Percentiles rank a stretch among this genome's conserved stretches.
Evolutionary conservation across 2,329 filamentous ascomycete genomes (phyloP).

Genomic region (Calonectria montana): DNA sequence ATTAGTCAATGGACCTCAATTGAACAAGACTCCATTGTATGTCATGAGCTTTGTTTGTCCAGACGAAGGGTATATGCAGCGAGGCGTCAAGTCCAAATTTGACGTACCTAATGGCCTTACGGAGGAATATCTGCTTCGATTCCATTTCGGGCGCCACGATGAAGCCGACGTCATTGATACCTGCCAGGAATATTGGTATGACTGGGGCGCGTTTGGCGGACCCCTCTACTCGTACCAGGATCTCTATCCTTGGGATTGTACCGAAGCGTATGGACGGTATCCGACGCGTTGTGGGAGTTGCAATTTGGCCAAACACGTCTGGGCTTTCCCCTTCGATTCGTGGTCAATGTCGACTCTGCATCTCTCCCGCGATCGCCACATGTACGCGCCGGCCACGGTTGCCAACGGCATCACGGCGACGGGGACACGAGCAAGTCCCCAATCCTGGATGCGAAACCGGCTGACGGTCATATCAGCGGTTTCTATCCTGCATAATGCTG

Average conservation of each 20-base stretch:
- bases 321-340: background rate
- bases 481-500: background rate
- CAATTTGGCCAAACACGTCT: background rate
- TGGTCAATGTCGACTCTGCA: background rate
- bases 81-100: background rate
- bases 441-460: background rate
- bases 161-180: conserved; percentile 57
- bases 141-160: conserved; percentile 47
- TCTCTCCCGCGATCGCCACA: background rate
- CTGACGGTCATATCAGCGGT: background rate
- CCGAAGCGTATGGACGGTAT: conserved; percentile 51
- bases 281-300: background rate
- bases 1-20: background rate
- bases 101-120: background rate
- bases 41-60: conserved; percentile 2
- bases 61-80: background rate
- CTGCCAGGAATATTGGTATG: conserved; percentile 58
- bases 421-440: background rate
- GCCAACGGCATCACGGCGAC: background rate
- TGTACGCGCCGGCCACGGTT: background rate
- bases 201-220: conserved; percentile 55
- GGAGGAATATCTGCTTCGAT: background rate
- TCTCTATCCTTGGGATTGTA: conserved; percentile 61
- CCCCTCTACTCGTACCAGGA: conserved; percentile 54
- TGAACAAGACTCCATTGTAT: background rate